A percentile compares a stretch with the other conserved stretches of the same genome.
Conservation (phyloP, 208 protist species). For the Leishmania martiniquensis region DNA sequence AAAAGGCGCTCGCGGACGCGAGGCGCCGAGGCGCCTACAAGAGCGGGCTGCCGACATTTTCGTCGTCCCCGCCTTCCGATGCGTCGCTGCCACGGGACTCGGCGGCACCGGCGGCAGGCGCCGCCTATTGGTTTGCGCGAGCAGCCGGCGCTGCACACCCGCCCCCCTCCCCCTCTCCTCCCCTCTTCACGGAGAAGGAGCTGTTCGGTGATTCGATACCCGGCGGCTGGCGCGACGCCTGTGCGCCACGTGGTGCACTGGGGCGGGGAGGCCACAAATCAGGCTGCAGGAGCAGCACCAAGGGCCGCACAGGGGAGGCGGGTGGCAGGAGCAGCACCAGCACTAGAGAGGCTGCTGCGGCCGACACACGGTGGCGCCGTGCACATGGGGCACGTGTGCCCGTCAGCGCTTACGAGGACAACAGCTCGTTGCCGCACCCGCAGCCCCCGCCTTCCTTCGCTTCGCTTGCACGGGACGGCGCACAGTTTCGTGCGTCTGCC, state of each 20-base stretch:
- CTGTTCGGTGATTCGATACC: conserved; percentile 55
- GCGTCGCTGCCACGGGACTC: neutral
- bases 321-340: neutral
- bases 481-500: neutral
- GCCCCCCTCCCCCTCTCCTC: conserved; percentile 15
- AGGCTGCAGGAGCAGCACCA: neutral
- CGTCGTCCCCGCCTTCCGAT: neutral
- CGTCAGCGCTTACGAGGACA: conserved; percentile 61
- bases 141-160: conserved; percentile 9
- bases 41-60: neutral
- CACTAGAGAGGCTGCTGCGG: conserved; percentile 9
- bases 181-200: conserved; percentile 61
- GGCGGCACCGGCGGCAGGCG: conserved; percentile 17
- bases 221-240: conserved; percentile 39
- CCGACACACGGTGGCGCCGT: conserved; percentile 53
- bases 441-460: neutral
- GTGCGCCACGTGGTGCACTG: conserved; percentile 17
- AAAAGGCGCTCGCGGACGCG: conserved; percentile 86
- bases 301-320: neutral
- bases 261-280: neutral
- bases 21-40: conserved; percentile 38
- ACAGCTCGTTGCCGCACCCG: conserved; percentile 9
- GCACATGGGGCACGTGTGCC: conserved; percentile 70
- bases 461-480: neutral
- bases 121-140: conserved; percentile 34